Conservation (phyloP, 2,329 filamentous ascomycete species). For the Fragosphaeria purpurea region DNA sequence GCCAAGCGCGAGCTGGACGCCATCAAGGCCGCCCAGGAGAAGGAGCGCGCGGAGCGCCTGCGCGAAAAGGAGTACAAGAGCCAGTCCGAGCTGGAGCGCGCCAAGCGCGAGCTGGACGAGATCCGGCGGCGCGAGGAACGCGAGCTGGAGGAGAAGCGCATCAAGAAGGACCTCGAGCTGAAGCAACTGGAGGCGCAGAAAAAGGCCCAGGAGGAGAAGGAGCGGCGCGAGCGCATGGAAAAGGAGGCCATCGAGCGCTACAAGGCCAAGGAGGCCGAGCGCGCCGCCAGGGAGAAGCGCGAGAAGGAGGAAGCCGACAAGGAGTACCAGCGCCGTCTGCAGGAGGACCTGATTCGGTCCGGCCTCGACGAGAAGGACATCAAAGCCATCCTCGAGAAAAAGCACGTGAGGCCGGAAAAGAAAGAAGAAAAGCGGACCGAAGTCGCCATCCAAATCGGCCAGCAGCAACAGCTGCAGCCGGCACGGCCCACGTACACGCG, state of each 20-base stretch:
- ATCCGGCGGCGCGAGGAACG: constrained; percentile 24
- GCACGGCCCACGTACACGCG: constrained; percentile 46
- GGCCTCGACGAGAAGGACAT: constrained; percentile 51
- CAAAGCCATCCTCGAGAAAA: constrained; percentile 47
- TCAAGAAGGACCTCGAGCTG: constrained; percentile 42
- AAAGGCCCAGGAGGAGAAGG: constrained; percentile 33
- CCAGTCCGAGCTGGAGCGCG: constrained; percentile 14
- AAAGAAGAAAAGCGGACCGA: constrained; percentile 6
- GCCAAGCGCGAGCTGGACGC: constrained; percentile 22
- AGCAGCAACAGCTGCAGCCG: background rate
- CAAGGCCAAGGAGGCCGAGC: constrained; percentile 38
- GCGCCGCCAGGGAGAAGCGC: constrained; percentile 34
- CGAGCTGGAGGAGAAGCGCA: constrained; percentile 31
- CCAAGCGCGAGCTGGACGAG: constrained; percentile 29
- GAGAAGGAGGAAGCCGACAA: constrained; percentile 39
- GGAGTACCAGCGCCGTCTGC: constrained; percentile 45
- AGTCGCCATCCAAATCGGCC: constrained; percentile 10
- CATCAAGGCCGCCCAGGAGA: constrained; percentile 34
- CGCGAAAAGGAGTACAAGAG: constrained; percentile 20
- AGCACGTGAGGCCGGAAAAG: constrained; percentile 30
- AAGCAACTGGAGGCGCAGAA: constrained; percentile 37
- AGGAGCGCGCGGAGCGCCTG: constrained; percentile 7
- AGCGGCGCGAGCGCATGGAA: constrained; percentile 35
- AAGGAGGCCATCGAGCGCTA: constrained; percentile 44
- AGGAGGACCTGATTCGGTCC: constrained; percentile 47